Percentiles rank a stretch among this genome's conserved stretches.
These are phyloP conservation scores for Cladosporium halotolerans DNA, from an alignment of 2,329 filamentous ascomycete genomes.

Conservation along the genomic window DNA sequence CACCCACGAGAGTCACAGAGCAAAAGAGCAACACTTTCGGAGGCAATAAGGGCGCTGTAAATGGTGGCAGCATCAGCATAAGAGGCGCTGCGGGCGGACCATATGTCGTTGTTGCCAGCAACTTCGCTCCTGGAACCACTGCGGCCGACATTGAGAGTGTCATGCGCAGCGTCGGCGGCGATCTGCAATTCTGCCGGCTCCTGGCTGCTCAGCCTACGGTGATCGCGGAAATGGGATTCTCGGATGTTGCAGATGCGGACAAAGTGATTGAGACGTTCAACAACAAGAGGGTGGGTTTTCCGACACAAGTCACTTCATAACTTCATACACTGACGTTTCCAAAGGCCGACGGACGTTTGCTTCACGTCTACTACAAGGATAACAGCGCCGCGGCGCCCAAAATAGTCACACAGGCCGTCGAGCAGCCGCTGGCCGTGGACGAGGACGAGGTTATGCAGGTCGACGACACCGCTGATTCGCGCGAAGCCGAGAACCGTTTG, in stretches of 20 bases:
- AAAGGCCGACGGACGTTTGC: conserved; percentile 66
- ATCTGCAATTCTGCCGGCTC: conserved; percentile 61
- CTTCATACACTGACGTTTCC: conserved; percentile 12
- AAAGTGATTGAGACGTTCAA: conserved; percentile 70
- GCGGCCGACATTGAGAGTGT: conserved; percentile 77
- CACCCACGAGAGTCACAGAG: conserved; percentile 1
- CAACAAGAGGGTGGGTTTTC: conserved; percentile 60
- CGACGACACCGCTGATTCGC: conserved; percentile 29
- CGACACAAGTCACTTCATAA: background rate
- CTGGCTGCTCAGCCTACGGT: conserved; percentile 64
- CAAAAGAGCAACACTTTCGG: conserved; percentile 29
- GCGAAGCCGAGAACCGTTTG: conserved; percentile 25
- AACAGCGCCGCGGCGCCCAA: conserved; percentile 9
- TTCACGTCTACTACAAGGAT: conserved; percentile 57
- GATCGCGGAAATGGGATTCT: conserved; percentile 71
- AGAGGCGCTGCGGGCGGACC: conserved; percentile 61
- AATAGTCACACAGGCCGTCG: background rate
- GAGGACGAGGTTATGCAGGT: conserved; percentile 40
- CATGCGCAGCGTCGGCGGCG: conserved; percentile 58
- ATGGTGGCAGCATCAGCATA: conserved; percentile 52
- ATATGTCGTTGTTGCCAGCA: conserved; percentile 67
- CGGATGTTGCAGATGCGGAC: conserved; percentile 65
- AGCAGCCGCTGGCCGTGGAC: conserved; percentile 11
- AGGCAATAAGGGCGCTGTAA: conserved; percentile 16
- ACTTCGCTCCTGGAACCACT: conserved; percentile 76